A percentile compares a stretch with the other conserved stretches of the same genome.
Evolutionary conservation across 179 eudicot species (phyloP).

Genomic region (Dionaea muscipula): DNA sequence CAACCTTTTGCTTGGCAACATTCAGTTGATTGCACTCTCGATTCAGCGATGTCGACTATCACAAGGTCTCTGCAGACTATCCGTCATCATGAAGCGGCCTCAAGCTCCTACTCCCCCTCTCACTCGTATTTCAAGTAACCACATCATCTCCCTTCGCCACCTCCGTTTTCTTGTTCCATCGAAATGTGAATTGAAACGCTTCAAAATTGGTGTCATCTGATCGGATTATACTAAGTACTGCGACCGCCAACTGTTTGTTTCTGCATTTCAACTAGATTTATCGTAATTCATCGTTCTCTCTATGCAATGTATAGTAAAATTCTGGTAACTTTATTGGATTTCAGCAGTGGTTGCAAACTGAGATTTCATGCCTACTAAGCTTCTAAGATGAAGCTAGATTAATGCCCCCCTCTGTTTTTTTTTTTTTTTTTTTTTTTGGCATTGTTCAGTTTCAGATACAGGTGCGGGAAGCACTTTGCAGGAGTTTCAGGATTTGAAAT

Average conservation of each 20-base stretch:
- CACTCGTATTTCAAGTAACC: constrained; percentile 38
- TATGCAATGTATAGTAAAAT: too few species aligned
- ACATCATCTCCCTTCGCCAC: neutral
- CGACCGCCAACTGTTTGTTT: too few species aligned
- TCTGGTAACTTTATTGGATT: too few species aligned
- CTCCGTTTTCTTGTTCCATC: constrained; percentile 10
- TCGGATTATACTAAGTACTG: too few species aligned
- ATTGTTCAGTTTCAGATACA: constrained; percentile 64
- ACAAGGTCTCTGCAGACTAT: constrained; percentile 40
- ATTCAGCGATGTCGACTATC: constrained; percentile 51
- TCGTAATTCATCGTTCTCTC: too few species aligned
- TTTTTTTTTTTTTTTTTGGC: neutral
- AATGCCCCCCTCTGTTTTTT: too few species aligned
- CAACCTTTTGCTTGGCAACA: too few species aligned
- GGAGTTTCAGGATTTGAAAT: constrained; percentile 43
- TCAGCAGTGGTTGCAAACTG: too few species aligned
- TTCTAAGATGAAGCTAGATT: too few species aligned
- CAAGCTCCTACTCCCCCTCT: constrained; percentile 17
- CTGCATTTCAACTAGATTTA: too few species aligned
- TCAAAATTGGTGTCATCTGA: neutral
- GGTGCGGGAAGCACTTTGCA: constrained; percentile 60
- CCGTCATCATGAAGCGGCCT: constrained; percentile 30
- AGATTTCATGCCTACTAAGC: too few species aligned
- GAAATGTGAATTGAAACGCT: neutral
- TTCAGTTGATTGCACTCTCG: constrained; percentile 50